Base-by-base conservation (phyloP, 805 yeast species). In the Kuraishia piskuri region DNA sequence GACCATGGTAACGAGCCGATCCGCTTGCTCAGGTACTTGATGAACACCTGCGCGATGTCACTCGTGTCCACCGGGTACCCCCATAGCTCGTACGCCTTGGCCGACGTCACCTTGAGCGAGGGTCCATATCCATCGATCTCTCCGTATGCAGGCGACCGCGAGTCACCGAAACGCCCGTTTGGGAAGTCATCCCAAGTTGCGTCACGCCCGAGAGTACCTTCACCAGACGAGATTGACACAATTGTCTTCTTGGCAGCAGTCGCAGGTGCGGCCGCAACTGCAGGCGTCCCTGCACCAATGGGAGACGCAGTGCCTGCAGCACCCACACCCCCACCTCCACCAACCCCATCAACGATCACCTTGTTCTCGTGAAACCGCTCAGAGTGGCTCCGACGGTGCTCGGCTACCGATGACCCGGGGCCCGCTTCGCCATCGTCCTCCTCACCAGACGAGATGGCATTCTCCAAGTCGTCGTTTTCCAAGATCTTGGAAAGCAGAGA, bases 121-220 rank as follows among this genome's bases (percentile, higher is more conserved):
- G 97, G 96, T 1, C 98, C 98, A 67, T 92, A 94, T 26, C 98
- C 98, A 67, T 91, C 97, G 61, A 92, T 89, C 70, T 92, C 97
- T 74, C 98, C 99, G 68, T 88, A 92, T 1, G 98, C 98, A 20
- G 97, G 97, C 36, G 96, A 89, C 62, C 94, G 77, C 0, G 96
- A 88, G 70, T 90, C 96, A 71, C 97, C 96, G 68, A 89, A 90
- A 71, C 98, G 79, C 65, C 97, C 96, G 68, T 91, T 90, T 24
- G 97, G 94, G 68, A 89, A 91, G 63, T 91, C 98, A 73, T 91
- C 98, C 98, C 98, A 91, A 1, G 91, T 88, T 3, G 96, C 96
- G 66, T 88, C 94, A 61, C 88, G 82, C 37, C 96, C 96, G 24
- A 89, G 64, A 1, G 85, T 79, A 45, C 96, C 96, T 58, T 86